Conservation (phyloP, 225 moss, liverwort and hornwort genomes). For the Ulota crispa region DNA sequence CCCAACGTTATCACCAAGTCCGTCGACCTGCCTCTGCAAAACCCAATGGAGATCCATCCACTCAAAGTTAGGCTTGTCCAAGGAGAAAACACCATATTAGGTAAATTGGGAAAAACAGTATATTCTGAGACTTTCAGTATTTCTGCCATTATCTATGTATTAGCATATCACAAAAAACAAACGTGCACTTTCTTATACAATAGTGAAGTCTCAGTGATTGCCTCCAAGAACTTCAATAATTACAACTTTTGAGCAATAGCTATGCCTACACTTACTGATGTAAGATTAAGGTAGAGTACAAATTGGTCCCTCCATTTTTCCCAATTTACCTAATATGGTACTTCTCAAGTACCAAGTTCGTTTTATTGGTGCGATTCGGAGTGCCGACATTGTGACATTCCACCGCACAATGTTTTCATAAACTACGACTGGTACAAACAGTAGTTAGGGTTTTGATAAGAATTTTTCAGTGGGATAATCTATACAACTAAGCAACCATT, state of each 20-base stretch:
- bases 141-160: no score
- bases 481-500: not conserved
- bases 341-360: not conserved
- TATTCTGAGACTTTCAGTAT: no score
- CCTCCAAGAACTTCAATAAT: no score
- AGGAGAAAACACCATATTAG: not conserved
- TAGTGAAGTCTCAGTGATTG: no score
- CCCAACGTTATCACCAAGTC: conserved; percentile 50
- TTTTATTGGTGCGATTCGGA: not conserved
- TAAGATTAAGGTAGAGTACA: no score
- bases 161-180: no score
- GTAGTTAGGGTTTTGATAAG: not conserved
- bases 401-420: not conserved
- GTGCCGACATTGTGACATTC: not conserved
- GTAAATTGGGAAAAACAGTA: no score
- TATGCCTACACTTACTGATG: no score
- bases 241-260: no score
- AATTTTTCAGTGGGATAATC: not conserved
- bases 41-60: not conserved
- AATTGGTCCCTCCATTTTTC: no score
- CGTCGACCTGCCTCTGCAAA: conserved; percentile 31
- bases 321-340: no score
- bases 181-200: no score
- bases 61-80: not conserved
- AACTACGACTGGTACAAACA: not conserved